Evolutionary conservation across 306 rosid species (phyloP), one percentile per base, ranked within the genome.

Genomic region (Prunus padus): DNA sequence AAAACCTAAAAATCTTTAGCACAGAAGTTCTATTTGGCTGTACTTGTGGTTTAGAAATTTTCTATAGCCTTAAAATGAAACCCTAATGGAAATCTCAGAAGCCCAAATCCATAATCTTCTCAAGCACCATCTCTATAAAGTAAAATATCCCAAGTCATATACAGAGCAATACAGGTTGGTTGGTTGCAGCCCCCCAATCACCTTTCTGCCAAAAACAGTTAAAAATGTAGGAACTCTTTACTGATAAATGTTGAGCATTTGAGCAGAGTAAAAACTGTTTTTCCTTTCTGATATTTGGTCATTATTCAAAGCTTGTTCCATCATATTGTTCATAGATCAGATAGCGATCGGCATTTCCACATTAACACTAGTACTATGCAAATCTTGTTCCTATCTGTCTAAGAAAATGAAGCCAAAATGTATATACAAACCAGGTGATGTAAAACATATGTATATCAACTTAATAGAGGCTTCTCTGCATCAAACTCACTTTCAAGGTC

Each of bases 381-480:
- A 5, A 42, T 47, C 25, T 44, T 28, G 9, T 61, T 26, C 57
- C 14, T 59, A 44, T 59, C n/a, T 5, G 67, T 72, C 69, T 33
- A 60, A 23, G 19, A 5, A 9, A 37, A 4, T 37, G 46, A 64
- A 64, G 42, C 45, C 44, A 59, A 59, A 57, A 59, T 26, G 47
- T 59, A 72, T 14, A 25, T 42, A 59, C 68, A 59, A 59, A 73
- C 74, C 61, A 49, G 61, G 13, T 50, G 26, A 28, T 30, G 23
- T 67, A 46, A 30, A 19, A 51, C 26, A 57, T 18, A 13, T 57
- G 8, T 33, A 31, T 22, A 72, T 90, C 79, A 87, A 79, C 88
- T 65, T 80, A 90, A 81, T 46, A 92, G 90, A 85, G 96, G 93
- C 85, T 77, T 90, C 87, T 76, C 73, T 72, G 77, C 79, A 81